Evolutionary conservation across 176 grass and related monocot genomes (phyloP).

Genomic region (Hsuehochloa calcarea): DNA sequence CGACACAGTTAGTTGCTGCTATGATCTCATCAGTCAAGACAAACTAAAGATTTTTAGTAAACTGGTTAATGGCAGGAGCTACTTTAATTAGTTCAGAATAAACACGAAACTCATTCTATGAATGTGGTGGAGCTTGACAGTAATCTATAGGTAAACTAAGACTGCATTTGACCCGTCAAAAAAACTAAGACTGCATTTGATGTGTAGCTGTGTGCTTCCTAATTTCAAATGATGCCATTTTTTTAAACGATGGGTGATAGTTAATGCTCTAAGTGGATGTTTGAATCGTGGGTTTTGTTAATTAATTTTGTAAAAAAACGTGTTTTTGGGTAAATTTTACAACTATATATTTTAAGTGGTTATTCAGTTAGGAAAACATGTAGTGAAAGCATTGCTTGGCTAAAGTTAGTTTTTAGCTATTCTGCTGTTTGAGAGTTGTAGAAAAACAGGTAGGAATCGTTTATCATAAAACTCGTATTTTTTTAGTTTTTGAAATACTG

Average conservation of each 20-base stretch:
- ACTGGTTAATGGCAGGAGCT: neutral
- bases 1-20: constrained; percentile 18
- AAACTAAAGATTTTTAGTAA: neutral
- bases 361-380: neutral
- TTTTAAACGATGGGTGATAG: neutral
- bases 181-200: neutral
- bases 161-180: neutral
- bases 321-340: neutral
- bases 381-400: neutral
- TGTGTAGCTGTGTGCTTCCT: neutral
- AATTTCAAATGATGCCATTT: constrained; percentile 1
- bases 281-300: neutral
- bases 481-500: neutral
- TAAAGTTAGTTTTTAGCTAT: neutral
- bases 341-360: neutral
- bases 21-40: neutral
- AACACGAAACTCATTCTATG: neutral
- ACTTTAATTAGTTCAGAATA: neutral
- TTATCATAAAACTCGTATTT: neutral
- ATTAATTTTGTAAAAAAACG: neutral
- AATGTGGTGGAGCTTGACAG: neutral
- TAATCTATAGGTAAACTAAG: constrained; percentile 2
- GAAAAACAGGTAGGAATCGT: neutral
- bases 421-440: neutral
- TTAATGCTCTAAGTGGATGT: neutral